Evolutionary conservation across 768 basidiomycete genomes (phyloP).

Genomic region (Lyophyllum semitale): DNA sequence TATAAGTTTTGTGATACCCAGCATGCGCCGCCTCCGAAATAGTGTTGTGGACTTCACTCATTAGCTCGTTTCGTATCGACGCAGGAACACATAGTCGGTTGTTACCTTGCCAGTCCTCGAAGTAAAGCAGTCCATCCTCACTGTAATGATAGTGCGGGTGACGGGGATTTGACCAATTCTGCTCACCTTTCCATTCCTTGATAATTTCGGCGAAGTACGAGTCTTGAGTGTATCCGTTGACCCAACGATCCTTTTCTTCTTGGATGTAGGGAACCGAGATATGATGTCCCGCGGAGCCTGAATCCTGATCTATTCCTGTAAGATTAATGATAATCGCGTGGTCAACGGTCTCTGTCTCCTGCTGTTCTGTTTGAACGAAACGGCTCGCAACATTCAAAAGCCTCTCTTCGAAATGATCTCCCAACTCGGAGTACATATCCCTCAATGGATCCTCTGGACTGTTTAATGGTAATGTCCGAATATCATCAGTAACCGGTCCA

Average conservation of each 20-base stretch:
- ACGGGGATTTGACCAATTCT: not conserved
- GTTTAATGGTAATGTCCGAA: not conserved
- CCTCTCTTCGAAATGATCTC: not conserved
- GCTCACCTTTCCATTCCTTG: not conserved
- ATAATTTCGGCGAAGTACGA: not conserved
- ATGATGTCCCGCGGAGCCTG: too few relatives aligned
- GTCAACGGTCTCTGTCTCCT: too few relatives aligned
- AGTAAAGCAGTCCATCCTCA: slow-evolving; percentile 15
- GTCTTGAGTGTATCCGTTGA: not conserved
- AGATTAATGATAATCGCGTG: too few relatives aligned
- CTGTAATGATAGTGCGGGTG: not conserved
- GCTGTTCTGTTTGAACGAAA: not conserved
- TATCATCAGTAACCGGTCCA: not conserved
- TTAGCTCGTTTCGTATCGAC: slow-evolving; percentile 8
- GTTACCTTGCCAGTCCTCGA: too few relatives aligned
- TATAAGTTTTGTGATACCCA: too few relatives aligned
- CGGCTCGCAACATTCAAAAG: not conserved
- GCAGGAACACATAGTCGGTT: slow-evolving; percentile 29
- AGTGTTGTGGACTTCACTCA: slow-evolving; percentile 25
- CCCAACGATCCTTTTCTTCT: too few relatives aligned
- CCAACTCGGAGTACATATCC: not conserved
- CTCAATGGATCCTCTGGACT: not conserved
- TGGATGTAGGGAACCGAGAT: too few relatives aligned
- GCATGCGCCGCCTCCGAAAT: slow-evolving; percentile 24
- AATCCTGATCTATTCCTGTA: too few relatives aligned